Evolutionary conservation across 257 asterid species (phyloP).

Genomic region (Capsicum baccatum): DNA sequence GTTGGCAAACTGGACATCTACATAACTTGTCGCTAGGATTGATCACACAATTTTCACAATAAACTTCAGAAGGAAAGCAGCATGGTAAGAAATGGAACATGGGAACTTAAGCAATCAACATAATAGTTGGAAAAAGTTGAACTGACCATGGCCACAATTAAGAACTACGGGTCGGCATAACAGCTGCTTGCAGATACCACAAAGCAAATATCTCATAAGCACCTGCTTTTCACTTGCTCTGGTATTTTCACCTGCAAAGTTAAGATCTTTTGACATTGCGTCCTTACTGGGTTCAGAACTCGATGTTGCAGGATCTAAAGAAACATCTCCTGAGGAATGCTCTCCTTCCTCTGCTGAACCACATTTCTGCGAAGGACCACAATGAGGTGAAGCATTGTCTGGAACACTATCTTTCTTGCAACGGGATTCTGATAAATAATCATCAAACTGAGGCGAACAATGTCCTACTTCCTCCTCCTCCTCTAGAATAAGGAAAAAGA

Average conservation of each 20-base stretch:
- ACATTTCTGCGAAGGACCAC: conserved; percentile 20
- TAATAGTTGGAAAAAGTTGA: conserved; percentile 17
- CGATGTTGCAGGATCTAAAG: conserved; percentile 29
- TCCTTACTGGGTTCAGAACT: conserved; percentile 34
- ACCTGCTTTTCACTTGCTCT: conserved; percentile 36
- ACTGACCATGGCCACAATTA: conserved; percentile 77
- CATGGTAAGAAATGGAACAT: conserved; percentile 28
- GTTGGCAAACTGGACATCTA: conserved; percentile 64
- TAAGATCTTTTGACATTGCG: conserved; percentile 28
- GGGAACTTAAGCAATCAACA: neutral
- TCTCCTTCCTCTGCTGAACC: conserved; percentile 27
- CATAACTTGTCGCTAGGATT: conserved; percentile 43
- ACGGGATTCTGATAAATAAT: conserved; percentile 34
- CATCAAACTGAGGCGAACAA: conserved; percentile 57
- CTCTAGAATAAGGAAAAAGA: conserved; percentile 46
- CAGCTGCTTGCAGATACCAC: conserved; percentile 63
- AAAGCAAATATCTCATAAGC: conserved; percentile 48
- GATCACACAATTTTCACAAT: conserved; percentile 64
- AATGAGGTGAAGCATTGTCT: conserved; percentile 34
- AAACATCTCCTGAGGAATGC: conserved; percentile 31
- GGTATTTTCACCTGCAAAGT: conserved; percentile 30
- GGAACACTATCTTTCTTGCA: conserved; percentile 31
- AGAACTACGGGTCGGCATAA: conserved; percentile 69
- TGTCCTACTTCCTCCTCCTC: conserved; percentile 50
- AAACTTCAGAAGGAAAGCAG: conserved; percentile 51